phyloP scores from a whole-genome alignment of 1,284 basidiomycete genomes.

The Porodaedalea pini region DNA sequence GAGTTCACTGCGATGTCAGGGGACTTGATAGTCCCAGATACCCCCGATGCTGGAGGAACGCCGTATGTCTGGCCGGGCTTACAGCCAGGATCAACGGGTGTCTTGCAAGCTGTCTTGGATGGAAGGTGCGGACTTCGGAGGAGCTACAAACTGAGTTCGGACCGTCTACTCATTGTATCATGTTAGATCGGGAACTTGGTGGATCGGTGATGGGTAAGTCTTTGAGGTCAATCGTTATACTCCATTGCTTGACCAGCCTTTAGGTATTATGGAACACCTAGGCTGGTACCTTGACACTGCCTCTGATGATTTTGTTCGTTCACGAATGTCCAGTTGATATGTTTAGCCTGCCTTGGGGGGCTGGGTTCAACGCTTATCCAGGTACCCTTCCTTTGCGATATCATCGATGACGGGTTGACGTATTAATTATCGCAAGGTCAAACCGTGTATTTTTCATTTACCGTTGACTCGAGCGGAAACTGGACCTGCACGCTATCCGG shows the following conservation, averaged over 20 bases:
- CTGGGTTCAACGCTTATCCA: slow-evolving; percentile 23
- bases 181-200: slow-evolving; percentile 14
- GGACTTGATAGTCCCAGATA: slow-evolving; percentile 22
- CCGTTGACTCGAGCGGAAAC: slow-evolving; percentile 15
- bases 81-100: slow-evolving; percentile 22
- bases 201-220: slow-evolving; percentile 23
- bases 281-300: neutral
- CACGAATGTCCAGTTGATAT: neutral
- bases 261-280: slow-evolving; percentile 22
- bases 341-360: slow-evolving; percentile 21
- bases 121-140: slow-evolving; percentile 14
- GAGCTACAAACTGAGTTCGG: too few species aligned
- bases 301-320: neutral
- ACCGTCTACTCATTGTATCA: too few species aligned
- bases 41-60: slow-evolving; percentile 20
- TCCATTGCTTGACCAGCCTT: neutral
- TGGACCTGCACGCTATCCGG: slow-evolving; percentile 24
- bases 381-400: slow-evolving; percentile 2
- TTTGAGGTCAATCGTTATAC: neutral
- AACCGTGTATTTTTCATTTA: slow-evolving; percentile 24
- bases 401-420: neutral
- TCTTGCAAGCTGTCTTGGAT: slow-evolving; percentile 24
- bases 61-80: slow-evolving; percentile 25
- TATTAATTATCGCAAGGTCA: slow-evolving; percentile 1
- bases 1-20: slow-evolving; percentile 24